phyloP scores from a whole-genome alignment of 1,284 basidiomycete species.

The Melampsora medusae region DNA sequence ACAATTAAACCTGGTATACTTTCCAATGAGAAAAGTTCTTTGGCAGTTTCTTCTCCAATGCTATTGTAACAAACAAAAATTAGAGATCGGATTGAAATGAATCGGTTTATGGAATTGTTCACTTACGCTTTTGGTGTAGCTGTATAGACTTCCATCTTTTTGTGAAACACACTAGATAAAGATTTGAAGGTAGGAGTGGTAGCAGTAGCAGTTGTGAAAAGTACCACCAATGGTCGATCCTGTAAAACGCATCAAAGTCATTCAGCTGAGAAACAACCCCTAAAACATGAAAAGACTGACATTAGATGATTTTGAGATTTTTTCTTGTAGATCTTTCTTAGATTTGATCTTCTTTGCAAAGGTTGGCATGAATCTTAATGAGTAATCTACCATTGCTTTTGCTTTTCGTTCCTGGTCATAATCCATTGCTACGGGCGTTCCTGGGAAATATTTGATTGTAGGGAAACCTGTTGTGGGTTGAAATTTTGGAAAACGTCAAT shows the following conservation, averaged over 20 bases:
- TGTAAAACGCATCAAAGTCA: neutral
- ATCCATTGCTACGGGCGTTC: slow-evolving; percentile 11
- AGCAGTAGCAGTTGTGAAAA: slow-evolving; percentile 29
- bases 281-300: slow-evolving; percentile 10
- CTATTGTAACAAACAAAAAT: slow-evolving; percentile 8
- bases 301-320: slow-evolving; percentile 22
- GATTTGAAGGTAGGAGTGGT: slow-evolving; percentile 38
- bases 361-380: slow-evolving; percentile 37
- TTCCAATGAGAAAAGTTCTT: slow-evolving; percentile 2
- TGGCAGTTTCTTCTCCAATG: slow-evolving; percentile 5
- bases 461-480: slow-evolving; percentile 18
- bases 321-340: slow-evolving; percentile 16
- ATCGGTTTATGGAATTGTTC: neutral
- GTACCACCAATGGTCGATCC: slow-evolving; percentile 34
- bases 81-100: no score
- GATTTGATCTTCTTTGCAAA: slow-evolving; percentile 39
- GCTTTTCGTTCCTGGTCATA: slow-evolving; percentile 41
- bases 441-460: slow-evolving; percentile 36
- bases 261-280: neutral
- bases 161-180: slow-evolving; percentile 40
- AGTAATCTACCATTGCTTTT: slow-evolving; percentile 34
- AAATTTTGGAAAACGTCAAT: neutral
- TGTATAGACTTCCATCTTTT: slow-evolving; percentile 40
- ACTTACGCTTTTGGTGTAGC: slow-evolving; percentile 34
- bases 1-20: slow-evolving; percentile 27